Base-by-base conservation (phyloP, 306 rosid species). In the Quillaja saponaria region DNA sequence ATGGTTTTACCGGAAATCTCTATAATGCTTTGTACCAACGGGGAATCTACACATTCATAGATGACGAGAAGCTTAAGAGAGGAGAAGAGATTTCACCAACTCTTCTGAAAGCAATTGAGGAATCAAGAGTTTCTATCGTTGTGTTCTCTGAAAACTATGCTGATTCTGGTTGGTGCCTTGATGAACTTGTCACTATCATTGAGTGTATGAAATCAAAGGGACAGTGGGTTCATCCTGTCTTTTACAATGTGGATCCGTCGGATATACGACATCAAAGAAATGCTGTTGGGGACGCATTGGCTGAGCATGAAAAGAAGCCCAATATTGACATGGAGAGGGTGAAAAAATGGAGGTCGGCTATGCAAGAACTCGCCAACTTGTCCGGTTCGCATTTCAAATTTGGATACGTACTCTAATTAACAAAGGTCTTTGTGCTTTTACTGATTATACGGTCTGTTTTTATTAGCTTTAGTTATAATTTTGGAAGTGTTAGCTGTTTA, bases 111-210 rank as follows among this genome's bases (percentile, higher is more conserved):
- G 87, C 81, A 0, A 76, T 82, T 17, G 71, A 82, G 35, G 61
- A 72, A 10, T 78, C 87, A 1, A 82, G 79, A 15, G 71, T 76
- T 39, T 62, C 81, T 0, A 65, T 82, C 61, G 65, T 82, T 54
- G 69, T 82, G 12, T 75, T 82, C 15, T 72, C 84, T 6, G 20
- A 69, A 20, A 82, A 75, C 48, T 82, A 78, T 65, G 80, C 73
- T 13, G 53, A 63, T 7, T 75, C 75, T 15, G 57, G 51, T 9
- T 68, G 77, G 84, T 79, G 84, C 20, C 72, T 82, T 52, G 80
- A 78, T 54, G 80, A 72, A 7, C 65, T 82, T 49, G 80, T 34
- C 7, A 79, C 66, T 65, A 79, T 74, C 52, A 14, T 49, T 14
- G 61, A 60, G 20, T 79, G 77, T 28, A 49, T 41, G 65, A 58